Evolutionary conservation across 169 alveolate species (phyloP), one percentile per base, ranked within the genome.

Genomic region (Cryptosporidium muris): DNA sequence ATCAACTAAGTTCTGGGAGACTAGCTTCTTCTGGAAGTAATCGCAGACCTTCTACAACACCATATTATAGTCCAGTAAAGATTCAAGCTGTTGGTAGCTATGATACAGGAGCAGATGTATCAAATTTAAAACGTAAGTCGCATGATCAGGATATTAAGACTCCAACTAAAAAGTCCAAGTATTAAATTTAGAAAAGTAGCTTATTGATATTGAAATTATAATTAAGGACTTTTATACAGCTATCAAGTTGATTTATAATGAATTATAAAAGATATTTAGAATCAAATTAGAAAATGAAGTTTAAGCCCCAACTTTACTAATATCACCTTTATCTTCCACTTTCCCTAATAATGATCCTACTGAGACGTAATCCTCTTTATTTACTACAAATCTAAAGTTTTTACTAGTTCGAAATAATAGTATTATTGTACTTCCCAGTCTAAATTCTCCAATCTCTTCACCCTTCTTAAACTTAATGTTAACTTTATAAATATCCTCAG

Each of bases 371-470:
- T 90, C 89, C 1, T 92, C 94, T 51, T 60, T 91, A 51, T 90
- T 90, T 3, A 94, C 90, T 38, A 52, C 65, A 89, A 91, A 93
- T 81, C 90, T 52, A 48, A 88, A 82, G 62, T 91, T 88, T 43
- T 81, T 66, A 7, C 96, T 94, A 2, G 93, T 95, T 85, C 94
- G 96, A 88, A 95, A 92, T 2, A 94, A 42, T 48, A 95, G 52
- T 40, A 93, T 92, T 16, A 95, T 92, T 0, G 97, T 94, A 40
- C 96, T 91, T 8, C 97, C 98, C 51, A 94, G 65, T 12, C 93
- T 92, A 66, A 95, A 95, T 82, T 82, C 81, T 53, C 97, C 97
- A n/a, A 93, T 42, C 67, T 94, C 96, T 64, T 93, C 95, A 2
- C 97, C 98, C 54, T 94, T 94, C 3, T 65, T 43, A 82, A 43